phyloP scores from a whole-genome alignment of 176 grass and related monocot species.

The Aegilops umbellulata region DNA sequence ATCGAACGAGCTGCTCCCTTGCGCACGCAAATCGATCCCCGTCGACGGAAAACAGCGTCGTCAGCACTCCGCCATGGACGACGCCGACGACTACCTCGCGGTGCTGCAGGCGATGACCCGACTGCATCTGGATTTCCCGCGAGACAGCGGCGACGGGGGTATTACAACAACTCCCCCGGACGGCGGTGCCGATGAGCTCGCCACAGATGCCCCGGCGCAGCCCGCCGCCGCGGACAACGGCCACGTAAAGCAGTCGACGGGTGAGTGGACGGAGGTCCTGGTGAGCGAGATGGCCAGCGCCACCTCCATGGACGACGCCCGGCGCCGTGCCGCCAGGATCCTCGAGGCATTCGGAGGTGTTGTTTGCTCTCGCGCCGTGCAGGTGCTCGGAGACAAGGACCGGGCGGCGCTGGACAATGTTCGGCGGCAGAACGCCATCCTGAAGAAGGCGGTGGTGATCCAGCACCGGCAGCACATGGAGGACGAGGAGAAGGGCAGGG shows the following conservation, averaged over 20 bases:
- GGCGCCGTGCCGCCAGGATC: not conserved
- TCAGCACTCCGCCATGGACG: not conserved
- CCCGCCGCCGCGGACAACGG: not conserved
- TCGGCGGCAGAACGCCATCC: not conserved
- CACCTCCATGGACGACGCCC: not conserved
- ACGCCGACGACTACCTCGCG: not conserved
- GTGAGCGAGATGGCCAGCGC: not conserved
- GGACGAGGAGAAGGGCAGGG: not conserved
- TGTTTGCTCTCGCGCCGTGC: not conserved
- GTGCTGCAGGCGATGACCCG: not conserved
- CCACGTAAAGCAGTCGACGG: not conserved
- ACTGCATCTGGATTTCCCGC: not conserved
- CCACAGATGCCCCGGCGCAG: not conserved
- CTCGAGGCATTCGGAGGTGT: not conserved
- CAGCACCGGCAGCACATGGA: not conserved
- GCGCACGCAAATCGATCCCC: no score
- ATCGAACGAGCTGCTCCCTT: no score
- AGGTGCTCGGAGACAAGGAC: not conserved
- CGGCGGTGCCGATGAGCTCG: not conserved
- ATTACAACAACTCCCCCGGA: not conserved
- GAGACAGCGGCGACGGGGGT: not conserved
- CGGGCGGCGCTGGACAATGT: not conserved
- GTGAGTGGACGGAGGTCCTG: not conserved
- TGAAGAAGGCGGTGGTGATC: constrained; percentile 14
- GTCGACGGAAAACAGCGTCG: no score